Evolutionary conservation across 306 rosid species (phyloP).

Genomic region (Castanea mollissima): DNA sequence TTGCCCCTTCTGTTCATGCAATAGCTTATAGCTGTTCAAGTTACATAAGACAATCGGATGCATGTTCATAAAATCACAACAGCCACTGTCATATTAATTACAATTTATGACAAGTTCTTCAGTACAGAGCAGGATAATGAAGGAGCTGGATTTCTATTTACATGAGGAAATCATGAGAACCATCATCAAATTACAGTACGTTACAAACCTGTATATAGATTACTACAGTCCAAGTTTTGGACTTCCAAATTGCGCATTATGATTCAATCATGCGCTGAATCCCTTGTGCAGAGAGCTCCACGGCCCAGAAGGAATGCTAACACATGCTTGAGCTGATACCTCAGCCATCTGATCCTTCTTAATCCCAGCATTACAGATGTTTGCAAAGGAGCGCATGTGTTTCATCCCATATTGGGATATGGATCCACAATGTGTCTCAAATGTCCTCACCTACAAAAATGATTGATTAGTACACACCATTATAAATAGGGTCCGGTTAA

Average conservation of each 20-base stretch:
- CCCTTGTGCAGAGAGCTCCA: slow-evolving; percentile 88
- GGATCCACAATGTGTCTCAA: slow-evolving; percentile 90
- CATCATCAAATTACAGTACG: slow-evolving; percentile 9
- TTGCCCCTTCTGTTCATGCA: too few relatives aligned
- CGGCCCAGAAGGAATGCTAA: slow-evolving; percentile 50
- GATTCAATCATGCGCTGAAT: slow-evolving; percentile 61
- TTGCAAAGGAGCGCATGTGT: slow-evolving; percentile 89
- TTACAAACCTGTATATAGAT: slow-evolving; percentile 8
- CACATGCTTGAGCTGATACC: slow-evolving; percentile 86
- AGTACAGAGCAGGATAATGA: slow-evolving; percentile 1
- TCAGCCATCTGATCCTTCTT: slow-evolving; percentile 66
- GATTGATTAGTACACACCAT: neutral
- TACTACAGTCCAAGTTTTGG: slow-evolving; percentile 9
- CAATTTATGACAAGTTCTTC: slow-evolving; percentile 4
- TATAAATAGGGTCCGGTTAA: neutral
- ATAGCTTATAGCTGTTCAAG: too few relatives aligned
- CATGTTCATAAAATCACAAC: neutral
- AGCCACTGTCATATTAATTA: neutral
- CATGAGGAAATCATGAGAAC: slow-evolving; percentile 24
- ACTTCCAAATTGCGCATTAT: neutral
- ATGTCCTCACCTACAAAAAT: slow-evolving; percentile 71
- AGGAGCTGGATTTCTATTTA: slow-evolving; percentile 33
- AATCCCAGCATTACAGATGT: slow-evolving; percentile 86
- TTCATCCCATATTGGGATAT: slow-evolving; percentile 97
- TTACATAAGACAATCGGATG: neutral